Base-by-base conservation (phyloP, 768 basidiomycete species). In the Lyophyllum atratum region DNA sequence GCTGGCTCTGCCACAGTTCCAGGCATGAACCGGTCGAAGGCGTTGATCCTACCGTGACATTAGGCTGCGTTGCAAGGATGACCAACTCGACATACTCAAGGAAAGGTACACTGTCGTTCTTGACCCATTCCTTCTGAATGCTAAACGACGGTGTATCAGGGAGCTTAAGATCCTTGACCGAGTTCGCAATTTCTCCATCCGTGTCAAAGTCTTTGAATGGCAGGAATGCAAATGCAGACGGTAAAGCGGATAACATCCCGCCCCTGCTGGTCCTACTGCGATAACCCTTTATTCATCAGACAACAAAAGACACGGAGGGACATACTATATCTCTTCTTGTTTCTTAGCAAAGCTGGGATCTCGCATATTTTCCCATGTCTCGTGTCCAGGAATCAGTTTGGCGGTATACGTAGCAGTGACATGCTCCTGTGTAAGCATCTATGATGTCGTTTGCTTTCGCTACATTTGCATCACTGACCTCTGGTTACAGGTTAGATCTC, bases 1-100 rank as follows among this genome's bases (percentile, higher is more conserved):
- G 66, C 59, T 4, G 62, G 57, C 21, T 9, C 19, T 11, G 7
- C 1, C 17, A 51, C 4, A 0, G 56, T 49, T 14, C 57, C 57
- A 14, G 52, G 46, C 1, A 53, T 19, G 22, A 53, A 48, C 2
- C 40, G 37, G 25, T 42, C 39, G 10, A 49, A 26, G 3, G 11
- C 26, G 43, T 15, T 19, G 28, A 2, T 52, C 21, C 29, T 49
- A 22, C 3, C 14, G 4, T 19, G 17, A 25, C 31, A 31, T n/a
- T 2, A 22, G 22, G n/a, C 11, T 5, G 22, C 14, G 14, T 3
- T n/a, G 31, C 21, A 22, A n/a, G 12, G 5, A 24, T 4, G 5
- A n/a, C n/a, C 17, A 0, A 12, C 4, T 10, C 5, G 8, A 24
- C 55, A 26, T 22, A 46, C 55, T 56, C 34, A 21, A 57, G 49